These are phyloP conservation scores for Phytomonas sp. DNA, from an alignment of 208 protist genomes.

Conservation along the genomic window DNA sequence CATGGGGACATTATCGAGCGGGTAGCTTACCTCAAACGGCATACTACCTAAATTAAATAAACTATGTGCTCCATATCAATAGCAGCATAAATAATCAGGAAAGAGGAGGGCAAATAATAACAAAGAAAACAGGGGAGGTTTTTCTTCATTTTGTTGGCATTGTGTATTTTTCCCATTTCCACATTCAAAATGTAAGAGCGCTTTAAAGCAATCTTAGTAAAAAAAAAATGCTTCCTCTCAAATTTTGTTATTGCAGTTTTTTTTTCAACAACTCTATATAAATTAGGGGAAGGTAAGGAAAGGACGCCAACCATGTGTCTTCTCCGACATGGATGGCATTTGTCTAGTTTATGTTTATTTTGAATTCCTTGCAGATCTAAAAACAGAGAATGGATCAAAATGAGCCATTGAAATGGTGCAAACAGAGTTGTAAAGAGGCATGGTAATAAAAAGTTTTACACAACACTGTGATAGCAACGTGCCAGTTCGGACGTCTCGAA, in stretches of 20 bases:
- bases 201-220: background rate
- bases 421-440: background rate
- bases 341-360: background rate
- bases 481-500: background rate
- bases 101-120: background rate
- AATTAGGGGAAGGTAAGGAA: constrained; percentile 1
- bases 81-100: background rate
- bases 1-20: constrained; percentile 17
- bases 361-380: background rate
- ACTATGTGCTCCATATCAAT: constrained; percentile 1
- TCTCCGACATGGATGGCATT: background rate
- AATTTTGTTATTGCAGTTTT: background rate
- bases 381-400: background rate
- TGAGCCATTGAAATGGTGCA: background rate
- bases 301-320: background rate
- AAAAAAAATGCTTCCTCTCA: background rate
- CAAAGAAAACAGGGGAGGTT: background rate
- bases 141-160: background rate
- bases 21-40: constrained; percentile 24
- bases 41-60: constrained; percentile 9
- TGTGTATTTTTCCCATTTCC: background rate
- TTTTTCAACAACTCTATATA: background rate
- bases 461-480: background rate
- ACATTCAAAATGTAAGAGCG: background rate
- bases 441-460: background rate